These are phyloP conservation scores for Phaseolus coccineus DNA, from an alignment of 331 rosid species.

Conservation along the genomic window DNA sequence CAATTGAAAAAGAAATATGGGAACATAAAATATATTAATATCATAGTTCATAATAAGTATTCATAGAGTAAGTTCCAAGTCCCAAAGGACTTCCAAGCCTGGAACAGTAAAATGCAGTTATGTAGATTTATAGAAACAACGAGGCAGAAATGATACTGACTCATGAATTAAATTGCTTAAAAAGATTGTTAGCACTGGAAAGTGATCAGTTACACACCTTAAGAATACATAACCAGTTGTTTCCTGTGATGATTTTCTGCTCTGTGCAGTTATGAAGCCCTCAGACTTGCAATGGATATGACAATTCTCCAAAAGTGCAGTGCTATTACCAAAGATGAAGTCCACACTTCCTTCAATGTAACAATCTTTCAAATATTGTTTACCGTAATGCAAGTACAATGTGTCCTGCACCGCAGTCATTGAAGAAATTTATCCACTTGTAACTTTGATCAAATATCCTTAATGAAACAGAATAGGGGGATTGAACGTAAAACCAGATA, in stretches of 20 bases:
- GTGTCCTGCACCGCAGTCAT: constrained; percentile 75
- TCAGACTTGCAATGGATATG: constrained; percentile 88
- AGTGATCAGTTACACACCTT: constrained; percentile 58
- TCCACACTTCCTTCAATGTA: constrained; percentile 98
- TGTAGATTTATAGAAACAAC: neutral
- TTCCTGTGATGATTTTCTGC: constrained; percentile 94
- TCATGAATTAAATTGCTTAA: neutral
- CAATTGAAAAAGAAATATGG: neutral
- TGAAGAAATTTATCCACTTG: constrained; percentile 5
- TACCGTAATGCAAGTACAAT: constrained; percentile 91
- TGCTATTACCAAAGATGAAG: constrained; percentile 96
- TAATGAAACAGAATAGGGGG: constrained; percentile 15
- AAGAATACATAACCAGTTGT: constrained; percentile 92
- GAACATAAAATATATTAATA: neutral
- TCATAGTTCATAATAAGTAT: neutral
- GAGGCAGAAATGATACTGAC: neutral
- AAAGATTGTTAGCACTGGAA: constrained; percentile 5
- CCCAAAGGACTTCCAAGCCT: neutral
- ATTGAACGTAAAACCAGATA: constrained; percentile 35
- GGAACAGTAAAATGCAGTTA: neutral
- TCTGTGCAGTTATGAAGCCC: constrained; percentile 89
- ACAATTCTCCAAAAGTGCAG: constrained; percentile 93
- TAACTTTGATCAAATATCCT: constrained; percentile 18
- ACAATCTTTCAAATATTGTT: constrained; percentile 93
- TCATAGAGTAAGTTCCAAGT: neutral